Evolutionary conservation across 1,139 yeast species (phyloP).

Genomic region (Pichia sp.): DNA sequence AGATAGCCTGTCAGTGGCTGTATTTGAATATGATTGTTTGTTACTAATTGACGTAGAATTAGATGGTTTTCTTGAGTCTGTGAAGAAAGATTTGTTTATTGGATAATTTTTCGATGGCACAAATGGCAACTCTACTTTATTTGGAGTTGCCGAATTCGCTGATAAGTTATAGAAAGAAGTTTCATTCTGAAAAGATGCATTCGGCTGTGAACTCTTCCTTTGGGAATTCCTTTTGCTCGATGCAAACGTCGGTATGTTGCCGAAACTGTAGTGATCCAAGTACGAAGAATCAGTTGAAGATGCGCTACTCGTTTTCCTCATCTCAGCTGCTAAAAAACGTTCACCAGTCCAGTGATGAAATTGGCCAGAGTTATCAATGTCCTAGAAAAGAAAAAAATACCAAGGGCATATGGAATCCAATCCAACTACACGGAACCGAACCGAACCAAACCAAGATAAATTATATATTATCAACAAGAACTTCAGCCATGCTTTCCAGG

Average conservation of each 20-base stretch:
- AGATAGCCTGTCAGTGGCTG: neutral
- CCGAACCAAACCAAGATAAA: too few species aligned
- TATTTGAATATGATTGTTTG: neutral
- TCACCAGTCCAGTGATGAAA: neutral
- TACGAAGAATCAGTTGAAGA: constrained; percentile 6
- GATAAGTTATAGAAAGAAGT: constrained; percentile 4
- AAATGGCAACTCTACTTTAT: constrained; percentile 15
- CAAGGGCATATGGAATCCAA: too few species aligned
- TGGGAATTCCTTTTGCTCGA: constrained; percentile 1
- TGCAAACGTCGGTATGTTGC: constrained; percentile 16
- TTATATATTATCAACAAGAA: neutral
- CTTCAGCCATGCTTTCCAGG: neutral
- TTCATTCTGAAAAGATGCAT: neutral
- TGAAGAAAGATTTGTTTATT: constrained; percentile 2
- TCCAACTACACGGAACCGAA: too few species aligned
- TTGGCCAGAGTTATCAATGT: too few species aligned
- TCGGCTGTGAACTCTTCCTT: neutral
- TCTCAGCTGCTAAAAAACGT: neutral
- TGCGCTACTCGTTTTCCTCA: constrained; percentile 1
- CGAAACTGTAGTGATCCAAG: constrained; percentile 11
- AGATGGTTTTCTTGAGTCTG: constrained; percentile 9
- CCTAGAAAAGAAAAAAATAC: too few species aligned
- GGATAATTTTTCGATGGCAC: constrained; percentile 10
- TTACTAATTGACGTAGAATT: neutral
- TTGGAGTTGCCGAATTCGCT: neutral